These are phyloP conservation scores for Jacaranda mimosifolia DNA, from an alignment of 257 asterid genomes.

Conservation along the genomic window DNA sequence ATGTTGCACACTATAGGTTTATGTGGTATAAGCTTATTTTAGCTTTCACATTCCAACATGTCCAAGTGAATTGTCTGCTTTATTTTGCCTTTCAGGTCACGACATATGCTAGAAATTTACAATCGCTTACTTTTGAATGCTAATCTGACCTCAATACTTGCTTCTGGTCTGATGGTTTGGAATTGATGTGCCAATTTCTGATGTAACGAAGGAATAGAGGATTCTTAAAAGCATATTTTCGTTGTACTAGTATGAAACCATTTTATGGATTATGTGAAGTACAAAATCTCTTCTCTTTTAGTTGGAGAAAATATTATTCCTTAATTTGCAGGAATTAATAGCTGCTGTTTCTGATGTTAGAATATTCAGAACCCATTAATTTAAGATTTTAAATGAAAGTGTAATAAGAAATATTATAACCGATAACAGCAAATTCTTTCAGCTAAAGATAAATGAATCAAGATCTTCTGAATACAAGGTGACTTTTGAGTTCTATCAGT, in stretches of 20 bases:
- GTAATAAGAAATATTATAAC: neutral
- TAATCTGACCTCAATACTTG: neutral
- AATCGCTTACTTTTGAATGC: neutral
- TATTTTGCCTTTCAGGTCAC: neutral
- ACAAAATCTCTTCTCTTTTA: neutral
- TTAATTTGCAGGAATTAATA: neutral
- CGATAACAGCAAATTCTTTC: neutral
- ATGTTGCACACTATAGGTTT: neutral
- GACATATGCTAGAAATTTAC: neutral
- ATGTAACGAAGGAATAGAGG: neutral
- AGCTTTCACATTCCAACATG: neutral
- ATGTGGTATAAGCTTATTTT: neutral
- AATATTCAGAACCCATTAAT: neutral
- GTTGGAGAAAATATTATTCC: neutral
- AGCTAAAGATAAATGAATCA: neutral
- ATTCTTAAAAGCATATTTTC: neutral
- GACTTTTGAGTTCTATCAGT: neutral
- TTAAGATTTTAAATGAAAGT: neutral
- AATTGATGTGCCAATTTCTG: constrained; percentile 8
- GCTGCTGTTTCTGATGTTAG: neutral
- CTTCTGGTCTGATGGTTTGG: neutral
- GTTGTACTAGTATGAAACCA: neutral
- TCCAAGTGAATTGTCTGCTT: neutral
- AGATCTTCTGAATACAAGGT: neutral
- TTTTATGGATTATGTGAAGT: neutral